Evolutionary conservation across 352 stramenopile species (phyloP).

Genomic region (Phytopythium helicoides): DNA sequence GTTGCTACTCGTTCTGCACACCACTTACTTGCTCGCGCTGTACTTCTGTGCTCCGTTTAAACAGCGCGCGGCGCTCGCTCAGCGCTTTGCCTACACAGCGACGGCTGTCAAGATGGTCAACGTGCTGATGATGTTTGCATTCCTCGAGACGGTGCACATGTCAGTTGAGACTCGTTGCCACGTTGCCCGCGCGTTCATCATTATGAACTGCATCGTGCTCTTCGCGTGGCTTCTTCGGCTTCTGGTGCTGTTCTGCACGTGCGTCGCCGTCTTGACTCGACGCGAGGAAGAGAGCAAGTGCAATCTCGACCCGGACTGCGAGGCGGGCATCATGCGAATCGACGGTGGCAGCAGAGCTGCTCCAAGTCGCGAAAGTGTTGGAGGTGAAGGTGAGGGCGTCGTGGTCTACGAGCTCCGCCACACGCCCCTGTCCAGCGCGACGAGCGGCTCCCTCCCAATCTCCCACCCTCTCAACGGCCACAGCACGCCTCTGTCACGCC

Average conservation of each 20-base stretch:
- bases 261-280: conserved; percentile 9
- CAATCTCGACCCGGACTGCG: neutral
- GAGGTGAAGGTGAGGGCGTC: no score
- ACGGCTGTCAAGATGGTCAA: conserved; percentile 43
- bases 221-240: conserved; percentile 43
- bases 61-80: conserved; percentile 7
- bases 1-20: conserved; percentile 38
- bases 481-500: neutral
- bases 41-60: conserved; percentile 25
- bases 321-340: neutral
- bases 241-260: conserved; percentile 40
- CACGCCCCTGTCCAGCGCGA: conserved; percentile 2
- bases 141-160: conserved; percentile 32
- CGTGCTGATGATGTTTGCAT: conserved; percentile 39
- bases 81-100: conserved; percentile 26
- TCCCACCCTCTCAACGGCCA: no score
- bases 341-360: conserved; percentile 9
- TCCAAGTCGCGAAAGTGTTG: neutral
- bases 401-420: no score
- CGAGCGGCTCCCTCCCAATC: conserved; percentile 2
- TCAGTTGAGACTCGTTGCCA: conserved; percentile 12
- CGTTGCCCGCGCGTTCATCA: conserved; percentile 39
- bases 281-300: conserved; percentile 4
- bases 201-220: conserved; percentile 45
- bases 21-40: conserved; percentile 34